phyloP scores from a whole-genome alignment of 2,329 filamentous ascomycete species.

The Cercospora sp. region DNA sequence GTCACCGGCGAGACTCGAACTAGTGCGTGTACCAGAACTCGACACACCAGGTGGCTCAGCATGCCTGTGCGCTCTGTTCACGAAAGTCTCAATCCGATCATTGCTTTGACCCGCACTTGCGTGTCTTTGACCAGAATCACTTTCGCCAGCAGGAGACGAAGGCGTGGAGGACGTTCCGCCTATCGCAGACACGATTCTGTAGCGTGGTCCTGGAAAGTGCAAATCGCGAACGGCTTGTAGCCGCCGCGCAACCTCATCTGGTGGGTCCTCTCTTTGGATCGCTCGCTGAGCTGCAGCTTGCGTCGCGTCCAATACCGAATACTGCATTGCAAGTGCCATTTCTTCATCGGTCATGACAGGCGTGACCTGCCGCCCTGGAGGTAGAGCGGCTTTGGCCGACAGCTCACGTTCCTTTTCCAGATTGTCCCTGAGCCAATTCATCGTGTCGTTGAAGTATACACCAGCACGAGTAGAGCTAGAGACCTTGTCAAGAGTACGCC shows the following conservation, averaged over 20 bases:
- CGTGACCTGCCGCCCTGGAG: constrained; percentile 5
- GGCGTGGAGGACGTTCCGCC: neutral
- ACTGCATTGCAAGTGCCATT: constrained; percentile 15
- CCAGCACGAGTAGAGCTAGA: constrained; percentile 12
- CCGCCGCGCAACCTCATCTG: neutral
- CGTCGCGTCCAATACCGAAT: constrained; percentile 2
- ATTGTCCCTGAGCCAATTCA: constrained; percentile 12
- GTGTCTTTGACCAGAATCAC: neutral
- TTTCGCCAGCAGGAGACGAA: neutral
- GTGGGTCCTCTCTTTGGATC: neutral
- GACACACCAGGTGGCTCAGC: neutral
- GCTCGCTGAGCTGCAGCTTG: neutral
- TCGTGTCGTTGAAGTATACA: constrained; percentile 10
- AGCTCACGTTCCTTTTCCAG: constrained; percentile 14
- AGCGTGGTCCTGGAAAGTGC: neutral
- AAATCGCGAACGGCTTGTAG: constrained; percentile 6
- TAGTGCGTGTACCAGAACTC: neutral
- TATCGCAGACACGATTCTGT: neutral
- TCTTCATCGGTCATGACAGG: constrained; percentile 17
- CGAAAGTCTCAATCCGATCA: neutral
- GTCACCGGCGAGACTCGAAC: neutral
- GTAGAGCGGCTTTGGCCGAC: constrained; percentile 1
- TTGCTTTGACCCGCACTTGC: neutral
- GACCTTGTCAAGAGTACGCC: constrained; percentile 14
- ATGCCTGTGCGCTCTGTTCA: neutral